These are phyloP conservation scores for Solanum neorickii DNA, from an alignment of 257 asterid species.

Conservation along the genomic window DNA sequence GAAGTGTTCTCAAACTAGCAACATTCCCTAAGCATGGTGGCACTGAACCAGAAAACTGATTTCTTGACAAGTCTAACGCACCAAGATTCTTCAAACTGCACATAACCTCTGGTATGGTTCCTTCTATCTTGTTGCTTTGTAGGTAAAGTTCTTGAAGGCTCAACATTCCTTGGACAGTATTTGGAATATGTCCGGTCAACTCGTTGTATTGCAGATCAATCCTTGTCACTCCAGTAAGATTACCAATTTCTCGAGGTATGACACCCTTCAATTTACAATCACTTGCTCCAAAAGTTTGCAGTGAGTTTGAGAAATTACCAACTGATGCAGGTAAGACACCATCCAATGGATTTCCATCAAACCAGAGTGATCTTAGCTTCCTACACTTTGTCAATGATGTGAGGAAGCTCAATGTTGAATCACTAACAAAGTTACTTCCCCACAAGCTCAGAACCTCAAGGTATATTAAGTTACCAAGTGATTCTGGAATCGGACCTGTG, in stretches of 20 bases:
- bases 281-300: rapidly evolving
- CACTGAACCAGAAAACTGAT: not conserved
- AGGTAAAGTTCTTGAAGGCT: not conserved
- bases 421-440: rapidly evolving
- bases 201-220: not conserved
- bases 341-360: not conserved
- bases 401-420: not conserved
- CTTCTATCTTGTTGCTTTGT: not conserved
- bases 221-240: not conserved
- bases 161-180: not conserved
- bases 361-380: not conserved
- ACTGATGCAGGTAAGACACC: not conserved
- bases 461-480: not conserved
- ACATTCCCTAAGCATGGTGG: not conserved
- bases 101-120: rapidly evolving
- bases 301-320: not conserved
- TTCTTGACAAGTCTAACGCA: not conserved
- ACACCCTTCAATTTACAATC: not conserved
- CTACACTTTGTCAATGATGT: not conserved
- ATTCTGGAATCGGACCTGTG: not conserved
- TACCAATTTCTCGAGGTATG: not conserved
- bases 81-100: not conserved
- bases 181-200: not conserved
- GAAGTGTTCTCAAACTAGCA: not conserved
- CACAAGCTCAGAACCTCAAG: not conserved